phyloP scores from a whole-genome alignment of 306 rosid genomes.

The Acacia melanoxylon region DNA sequence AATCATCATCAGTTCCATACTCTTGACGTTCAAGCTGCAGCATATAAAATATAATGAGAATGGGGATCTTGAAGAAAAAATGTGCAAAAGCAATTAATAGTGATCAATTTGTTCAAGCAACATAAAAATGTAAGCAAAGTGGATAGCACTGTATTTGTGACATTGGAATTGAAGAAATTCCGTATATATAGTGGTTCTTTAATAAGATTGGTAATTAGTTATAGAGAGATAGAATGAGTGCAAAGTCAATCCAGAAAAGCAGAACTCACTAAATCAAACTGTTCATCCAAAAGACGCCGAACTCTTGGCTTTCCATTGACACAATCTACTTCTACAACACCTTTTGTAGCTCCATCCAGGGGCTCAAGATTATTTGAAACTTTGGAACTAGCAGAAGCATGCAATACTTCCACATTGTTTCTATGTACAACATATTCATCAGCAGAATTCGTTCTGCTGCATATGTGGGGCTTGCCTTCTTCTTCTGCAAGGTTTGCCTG shows the following conservation, averaged over 20 bases:
- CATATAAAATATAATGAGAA: constrained; percentile 10
- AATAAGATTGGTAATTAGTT: neutral
- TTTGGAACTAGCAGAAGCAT: constrained; percentile 26
- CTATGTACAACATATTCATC: constrained; percentile 29
- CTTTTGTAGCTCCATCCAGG: constrained; percentile 20
- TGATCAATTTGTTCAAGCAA: constrained; percentile 2
- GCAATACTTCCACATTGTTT: constrained; percentile 21
- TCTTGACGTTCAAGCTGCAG: constrained; percentile 69
- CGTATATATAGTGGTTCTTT: neutral
- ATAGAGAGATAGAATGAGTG: neutral
- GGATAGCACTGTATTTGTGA: neutral
- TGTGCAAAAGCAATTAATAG: neutral
- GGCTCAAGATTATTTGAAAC: constrained; percentile 27
- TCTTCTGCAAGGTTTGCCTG: constrained; percentile 54
- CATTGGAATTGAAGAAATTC: neutral
- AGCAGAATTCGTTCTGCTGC: constrained; percentile 2
- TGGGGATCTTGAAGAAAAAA: constrained; percentile 10
- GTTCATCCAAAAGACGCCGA: constrained; percentile 73
- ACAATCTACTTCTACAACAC: constrained; percentile 22
- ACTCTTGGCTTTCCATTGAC: constrained; percentile 54
- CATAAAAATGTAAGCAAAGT: neutral
- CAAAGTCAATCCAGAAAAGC: neutral
- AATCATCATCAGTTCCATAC: constrained; percentile 50
- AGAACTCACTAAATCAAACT: constrained; percentile 77
- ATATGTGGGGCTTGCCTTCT: constrained; percentile 26